phyloP scores from a whole-genome alignment of 2,329 filamentous ascomycete species.

The Ceratocystis lukuohia region DNA sequence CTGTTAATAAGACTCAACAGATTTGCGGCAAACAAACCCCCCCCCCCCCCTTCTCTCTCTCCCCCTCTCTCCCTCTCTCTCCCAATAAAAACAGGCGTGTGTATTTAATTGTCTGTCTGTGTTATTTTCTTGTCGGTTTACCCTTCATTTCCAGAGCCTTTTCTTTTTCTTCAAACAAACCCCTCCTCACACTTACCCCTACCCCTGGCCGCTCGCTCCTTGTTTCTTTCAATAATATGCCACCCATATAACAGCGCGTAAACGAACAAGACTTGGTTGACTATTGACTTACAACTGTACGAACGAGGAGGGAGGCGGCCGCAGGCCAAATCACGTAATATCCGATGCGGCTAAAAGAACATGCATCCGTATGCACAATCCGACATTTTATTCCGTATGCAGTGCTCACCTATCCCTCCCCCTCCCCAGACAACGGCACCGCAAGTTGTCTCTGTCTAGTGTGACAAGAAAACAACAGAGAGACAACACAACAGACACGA shows the following conservation, averaged over 20 bases:
- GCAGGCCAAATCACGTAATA: neutral
- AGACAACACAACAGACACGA: neutral
- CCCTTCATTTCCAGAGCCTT: neutral
- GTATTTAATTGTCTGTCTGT: neutral
- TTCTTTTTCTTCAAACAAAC: neutral
- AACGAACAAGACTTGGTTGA: neutral
- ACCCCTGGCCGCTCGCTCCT: neutral
- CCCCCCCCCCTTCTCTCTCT: too few species aligned
- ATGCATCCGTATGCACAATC: neutral
- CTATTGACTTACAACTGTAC: neutral
- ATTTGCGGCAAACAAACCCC: neutral
- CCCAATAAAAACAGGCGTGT: too few species aligned
- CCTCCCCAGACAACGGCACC: neutral
- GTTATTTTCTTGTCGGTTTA: neutral
- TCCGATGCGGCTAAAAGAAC: neutral
- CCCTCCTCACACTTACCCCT: neutral
- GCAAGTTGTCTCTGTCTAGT: neutral
- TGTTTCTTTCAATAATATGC: neutral
- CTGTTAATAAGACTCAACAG: neutral
- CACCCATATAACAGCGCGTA: neutral
- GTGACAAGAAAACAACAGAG: neutral
- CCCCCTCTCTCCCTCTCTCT: too few species aligned
- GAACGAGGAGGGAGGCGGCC: neutral
- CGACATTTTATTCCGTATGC: neutral
- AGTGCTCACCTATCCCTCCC: neutral